Base-by-base conservation (phyloP, 768 basidiomycete genomes). In the Leccinum variicolor region DNA sequence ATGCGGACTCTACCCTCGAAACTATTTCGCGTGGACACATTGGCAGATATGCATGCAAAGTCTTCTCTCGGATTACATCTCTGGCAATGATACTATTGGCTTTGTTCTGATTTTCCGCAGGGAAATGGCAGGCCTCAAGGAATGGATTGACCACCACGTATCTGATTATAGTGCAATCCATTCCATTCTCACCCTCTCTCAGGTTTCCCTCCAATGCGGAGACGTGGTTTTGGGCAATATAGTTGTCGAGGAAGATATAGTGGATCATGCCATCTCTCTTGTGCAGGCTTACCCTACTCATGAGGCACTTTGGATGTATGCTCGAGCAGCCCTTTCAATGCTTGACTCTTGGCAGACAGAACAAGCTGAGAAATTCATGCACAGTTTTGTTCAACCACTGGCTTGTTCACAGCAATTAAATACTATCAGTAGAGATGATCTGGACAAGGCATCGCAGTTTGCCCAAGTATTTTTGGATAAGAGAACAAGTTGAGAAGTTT, bases 11-110 rank as follows among this genome's bases (percentile, higher is more conserved):
- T 87, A 89, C 65, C 84, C 84, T 9, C 82, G 89, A 14, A 90
- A 90, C 64, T 90, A 90, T 66, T 82, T 86, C 68, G 86, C 85
- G 4, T 90, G 89, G 89, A 67, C 76, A 1, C 85, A 90, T 62
- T 83, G 86, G 65, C 75, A 75, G 49, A 79, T 79, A 43, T 74
- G 84, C 54, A 66, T 82, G 79, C 59, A 63, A 72, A 34, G 65
- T 73, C 36, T 69, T 60, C 54, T 65, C 51, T 48, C 43, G 14
- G 29, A 48, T 62, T 55, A 66, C 54, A 66, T 55, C 60, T 54
- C 54, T 48, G 69, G 63, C 14, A 41, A 11, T 50, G 53, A 62
- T 19, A 8, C n/a, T 13, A 1, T 61, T 9, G 54, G 56, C 15
- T 63, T 74, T 56, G 43, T 73, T 46, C 50, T 61, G 4, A 60